Conservation (phyloP, 108 stramenopile genomes). For the Skeletonema marinoi region DNA sequence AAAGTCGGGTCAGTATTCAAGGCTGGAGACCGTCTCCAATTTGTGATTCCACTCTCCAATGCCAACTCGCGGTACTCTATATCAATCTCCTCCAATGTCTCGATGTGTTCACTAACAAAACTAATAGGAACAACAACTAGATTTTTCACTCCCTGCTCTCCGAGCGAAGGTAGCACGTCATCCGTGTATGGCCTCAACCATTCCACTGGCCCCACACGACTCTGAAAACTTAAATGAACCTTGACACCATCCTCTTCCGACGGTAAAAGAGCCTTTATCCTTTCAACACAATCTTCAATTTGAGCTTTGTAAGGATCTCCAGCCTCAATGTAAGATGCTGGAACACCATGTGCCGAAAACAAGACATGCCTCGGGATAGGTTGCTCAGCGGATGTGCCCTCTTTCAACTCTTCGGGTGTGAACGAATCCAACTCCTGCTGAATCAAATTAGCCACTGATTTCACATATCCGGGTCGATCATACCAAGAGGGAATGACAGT, state of each 20-base stretch:
- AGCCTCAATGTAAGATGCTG: slow-evolving; percentile 93
- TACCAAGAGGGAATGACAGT: slow-evolving; percentile 97
- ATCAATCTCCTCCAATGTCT: slow-evolving; percentile 99
- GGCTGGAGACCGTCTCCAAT: slow-evolving; percentile 94
- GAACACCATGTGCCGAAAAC: slow-evolving; percentile 98
- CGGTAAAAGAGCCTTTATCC: slow-evolving; percentile 62
- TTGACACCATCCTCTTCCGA: slow-evolving; percentile 67
- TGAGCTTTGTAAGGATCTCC: slow-evolving; percentile 98
- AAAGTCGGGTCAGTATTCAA: slow-evolving; percentile 93
- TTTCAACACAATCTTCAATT: slow-evolving; percentile 84
- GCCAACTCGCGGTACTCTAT: slow-evolving; percentile 99
- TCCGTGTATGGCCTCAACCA: slow-evolving; percentile 99
- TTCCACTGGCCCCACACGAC: slow-evolving; percentile 97
- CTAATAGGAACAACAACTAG: slow-evolving; percentile 97
- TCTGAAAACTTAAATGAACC: slow-evolving; percentile 91
- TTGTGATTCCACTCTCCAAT: slow-evolving; percentile 88
- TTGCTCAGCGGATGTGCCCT: slow-evolving; percentile 50
- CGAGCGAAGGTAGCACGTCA: slow-evolving; percentile 91
- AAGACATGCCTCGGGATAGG: slow-evolving; percentile 75
- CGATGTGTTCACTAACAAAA: slow-evolving; percentile 99
- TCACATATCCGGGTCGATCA: slow-evolving; percentile 93
- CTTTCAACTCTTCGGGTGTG: slow-evolving; percentile 71
- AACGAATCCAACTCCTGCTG: slow-evolving; percentile 83
- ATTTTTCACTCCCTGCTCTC: slow-evolving; percentile 87
- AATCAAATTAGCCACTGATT: slow-evolving; percentile 84